Evolutionary conservation across 2,329 filamentous ascomycete species (phyloP).

Genomic region (Rugonectria rugulosa): DNA sequence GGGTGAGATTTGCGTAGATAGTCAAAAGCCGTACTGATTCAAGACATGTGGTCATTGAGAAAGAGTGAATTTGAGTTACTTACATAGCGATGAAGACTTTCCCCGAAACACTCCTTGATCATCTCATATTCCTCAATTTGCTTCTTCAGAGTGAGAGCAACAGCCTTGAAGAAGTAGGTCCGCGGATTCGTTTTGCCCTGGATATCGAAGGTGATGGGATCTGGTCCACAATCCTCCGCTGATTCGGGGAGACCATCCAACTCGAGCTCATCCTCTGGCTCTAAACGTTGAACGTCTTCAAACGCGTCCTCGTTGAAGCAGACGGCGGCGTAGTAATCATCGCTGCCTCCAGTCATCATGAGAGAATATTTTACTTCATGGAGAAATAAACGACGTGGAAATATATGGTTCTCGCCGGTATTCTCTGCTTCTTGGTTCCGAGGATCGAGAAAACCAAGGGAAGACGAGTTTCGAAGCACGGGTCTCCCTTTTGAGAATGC

Average conservation of each 20-base stretch:
- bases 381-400: background rate
- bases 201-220: conserved; percentile 13
- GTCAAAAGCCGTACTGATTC: background rate
- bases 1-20: background rate
- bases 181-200: conserved; percentile 2
- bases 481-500: background rate
- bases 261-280: conserved; percentile 1
- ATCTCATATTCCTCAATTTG: background rate
- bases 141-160: background rate
- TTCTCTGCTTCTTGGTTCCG: background rate
- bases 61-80: background rate
- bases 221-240: background rate
- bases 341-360: conserved; percentile 13
- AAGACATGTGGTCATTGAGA: too few relatives aligned
- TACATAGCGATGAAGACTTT: conserved; percentile 8
- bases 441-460: conserved; percentile 11
- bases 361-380: conserved; percentile 10
- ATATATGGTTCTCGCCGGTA: background rate
- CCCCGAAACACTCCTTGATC: background rate
- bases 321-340: conserved; percentile 9
- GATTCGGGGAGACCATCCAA: background rate
- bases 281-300: background rate
- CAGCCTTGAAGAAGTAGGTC: conserved; percentile 14
- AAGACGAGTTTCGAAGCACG: conserved; percentile 1
- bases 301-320: conserved; percentile 6